A percentile compares a stretch with the other conserved stretches of the same genome.
Evolutionary conservation across 2,329 filamentous ascomycete species (phyloP).

Genomic region (Nannizziopsis arthrosporioides): DNA sequence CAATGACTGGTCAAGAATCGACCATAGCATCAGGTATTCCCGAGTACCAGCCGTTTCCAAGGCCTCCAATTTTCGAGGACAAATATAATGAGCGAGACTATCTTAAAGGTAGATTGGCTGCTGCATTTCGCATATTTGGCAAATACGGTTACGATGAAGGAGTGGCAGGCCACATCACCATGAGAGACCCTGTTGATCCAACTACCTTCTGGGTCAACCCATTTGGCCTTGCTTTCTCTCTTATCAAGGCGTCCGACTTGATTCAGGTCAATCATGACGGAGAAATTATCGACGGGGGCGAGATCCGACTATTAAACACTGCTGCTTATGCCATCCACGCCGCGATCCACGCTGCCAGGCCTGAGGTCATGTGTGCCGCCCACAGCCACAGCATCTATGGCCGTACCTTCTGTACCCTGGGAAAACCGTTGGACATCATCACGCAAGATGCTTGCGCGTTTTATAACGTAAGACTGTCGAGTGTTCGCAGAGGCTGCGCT

Average conservation of each 20-base stretch:
- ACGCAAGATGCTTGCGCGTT: conserved; percentile 38
- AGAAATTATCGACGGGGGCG: conserved; percentile 51
- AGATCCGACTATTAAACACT: conserved; percentile 36
- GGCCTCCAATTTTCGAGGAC: conserved; percentile 30
- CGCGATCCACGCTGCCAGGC: conserved; percentile 44
- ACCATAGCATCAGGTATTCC: conserved; percentile 16
- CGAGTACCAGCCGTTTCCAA: conserved; percentile 24
- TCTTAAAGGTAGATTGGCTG: conserved; percentile 44
- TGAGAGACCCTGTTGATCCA: conserved; percentile 50
- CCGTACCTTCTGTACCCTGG: conserved; percentile 32
- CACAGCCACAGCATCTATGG: conserved; percentile 47
- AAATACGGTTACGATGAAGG: conserved; percentile 49
- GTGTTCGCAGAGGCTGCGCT: background rate
- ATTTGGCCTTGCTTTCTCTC: conserved; percentile 48
- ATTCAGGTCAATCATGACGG: conserved; percentile 54
- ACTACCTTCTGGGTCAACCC: conserved; percentile 57
- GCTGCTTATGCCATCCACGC: conserved; percentile 43
- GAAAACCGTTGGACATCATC: conserved; percentile 34
- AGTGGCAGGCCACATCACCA: conserved; percentile 52
- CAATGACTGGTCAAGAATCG: conserved; percentile 16
- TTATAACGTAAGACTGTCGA: conserved; percentile 26
- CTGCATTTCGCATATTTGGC: conserved; percentile 48
- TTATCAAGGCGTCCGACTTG: conserved; percentile 54
- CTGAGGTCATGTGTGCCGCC: conserved; percentile 44
- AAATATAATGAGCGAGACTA: conserved; percentile 41